Percentiles rank a stretch among this genome's conserved stretches.
These are phyloP conservation scores for Dictyostelium brefeldianum DNA, from an alignment of 78 protist species.

Conservation along the genomic window DNA sequence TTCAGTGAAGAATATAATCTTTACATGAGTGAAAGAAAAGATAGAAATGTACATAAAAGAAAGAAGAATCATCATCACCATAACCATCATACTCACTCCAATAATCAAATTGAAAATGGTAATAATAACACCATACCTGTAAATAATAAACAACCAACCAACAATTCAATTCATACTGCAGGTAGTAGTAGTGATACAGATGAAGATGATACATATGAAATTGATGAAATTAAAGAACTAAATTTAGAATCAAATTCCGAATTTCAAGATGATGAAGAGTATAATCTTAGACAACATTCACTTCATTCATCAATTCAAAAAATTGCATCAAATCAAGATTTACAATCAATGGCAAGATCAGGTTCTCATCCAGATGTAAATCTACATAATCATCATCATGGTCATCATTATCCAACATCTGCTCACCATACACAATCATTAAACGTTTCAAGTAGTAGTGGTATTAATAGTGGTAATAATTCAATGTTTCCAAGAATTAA, in stretches of 20 bases:
- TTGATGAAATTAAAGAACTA: not conserved
- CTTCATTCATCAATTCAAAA: not conserved
- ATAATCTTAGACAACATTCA: not conserved
- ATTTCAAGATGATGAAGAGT: not conserved
- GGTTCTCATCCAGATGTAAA: not conserved
- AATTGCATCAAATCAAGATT: not conserved
- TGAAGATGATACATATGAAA: not conserved
- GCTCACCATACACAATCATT: not conserved
- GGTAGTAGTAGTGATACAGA: not conserved
- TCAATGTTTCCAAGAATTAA: too few species aligned
- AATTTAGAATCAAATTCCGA: slow-evolving; percentile 14
- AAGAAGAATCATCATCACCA: not conserved
- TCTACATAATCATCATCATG: not conserved
- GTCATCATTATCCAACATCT: too few species aligned
- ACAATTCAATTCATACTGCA: not conserved
- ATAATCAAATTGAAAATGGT: not conserved
- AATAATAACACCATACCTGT: not conserved
- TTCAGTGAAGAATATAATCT: slow-evolving; percentile 43
- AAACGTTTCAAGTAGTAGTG: too few species aligned
- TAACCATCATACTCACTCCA: not conserved
- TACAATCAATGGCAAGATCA: not conserved
- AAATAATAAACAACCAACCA: too few species aligned
- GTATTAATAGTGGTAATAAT: too few species aligned
- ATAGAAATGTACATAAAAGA: not conserved
- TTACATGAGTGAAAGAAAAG: slow-evolving; percentile 2